Percentiles rank a stretch among this genome's conserved stretches.
These are phyloP conservation scores for Trichoderma sp. DNA, from an alignment of 2,329 filamentous ascomycete species.

Conservation along the genomic window DNA sequence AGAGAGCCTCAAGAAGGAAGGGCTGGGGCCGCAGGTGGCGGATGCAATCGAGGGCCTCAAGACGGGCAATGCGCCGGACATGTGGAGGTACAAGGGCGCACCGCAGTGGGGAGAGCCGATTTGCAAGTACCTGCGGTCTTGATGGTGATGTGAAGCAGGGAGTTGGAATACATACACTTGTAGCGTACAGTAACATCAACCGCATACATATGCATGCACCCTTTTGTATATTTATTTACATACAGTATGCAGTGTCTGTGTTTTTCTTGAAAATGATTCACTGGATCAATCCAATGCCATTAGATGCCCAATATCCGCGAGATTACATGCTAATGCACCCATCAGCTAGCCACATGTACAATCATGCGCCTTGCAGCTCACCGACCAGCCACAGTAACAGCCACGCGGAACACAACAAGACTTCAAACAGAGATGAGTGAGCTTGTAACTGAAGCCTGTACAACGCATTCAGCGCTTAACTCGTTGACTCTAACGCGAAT, in stretches of 20 bases:
- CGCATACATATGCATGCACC: background rate
- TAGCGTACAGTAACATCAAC: background rate
- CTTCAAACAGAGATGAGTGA: no score
- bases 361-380: background rate
- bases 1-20: constrained; percentile 50
- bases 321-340: background rate
- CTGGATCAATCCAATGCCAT: background rate
- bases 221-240: background rate
- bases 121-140: constrained; percentile 47
- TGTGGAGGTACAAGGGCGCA: constrained; percentile 55
- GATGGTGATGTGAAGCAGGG: background rate
- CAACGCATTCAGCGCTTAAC: background rate
- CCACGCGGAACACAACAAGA: background rate
- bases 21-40: constrained; percentile 47
- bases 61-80: constrained; percentile 52
- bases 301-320: background rate
- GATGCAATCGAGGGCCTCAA: constrained; percentile 55
- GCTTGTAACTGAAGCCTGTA: background rate
- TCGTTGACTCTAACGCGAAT: background rate
- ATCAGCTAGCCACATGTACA: background rate
- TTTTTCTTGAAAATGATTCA: background rate
- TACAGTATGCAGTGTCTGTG: background rate
- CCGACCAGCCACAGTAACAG: background rate
- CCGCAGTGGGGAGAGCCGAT: constrained; percentile 50
- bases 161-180: no score